Conservation (phyloP, 129 eudicot species). For the Helianthus tuberosus region DNA sequence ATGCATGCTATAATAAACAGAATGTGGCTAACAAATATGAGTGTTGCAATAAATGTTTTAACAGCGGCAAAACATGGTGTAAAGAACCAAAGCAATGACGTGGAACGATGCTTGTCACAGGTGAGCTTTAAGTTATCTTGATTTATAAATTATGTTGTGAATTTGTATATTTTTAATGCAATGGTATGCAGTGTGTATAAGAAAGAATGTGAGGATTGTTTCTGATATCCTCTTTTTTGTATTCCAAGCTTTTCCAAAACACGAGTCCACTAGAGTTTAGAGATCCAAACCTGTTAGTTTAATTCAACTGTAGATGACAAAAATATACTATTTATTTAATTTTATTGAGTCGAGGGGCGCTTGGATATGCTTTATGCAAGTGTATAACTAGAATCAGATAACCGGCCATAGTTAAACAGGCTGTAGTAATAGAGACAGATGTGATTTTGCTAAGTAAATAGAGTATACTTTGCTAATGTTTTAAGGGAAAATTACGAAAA, state of each 20-base stretch:
- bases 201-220: constrained; percentile 78
- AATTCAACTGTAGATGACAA: too few relatives aligned
- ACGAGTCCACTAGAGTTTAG: too few relatives aligned
- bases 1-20: constrained; percentile 32
- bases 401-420: too few relatives aligned
- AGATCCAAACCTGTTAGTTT: too few relatives aligned
- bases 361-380: too few relatives aligned
- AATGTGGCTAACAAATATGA: constrained; percentile 38
- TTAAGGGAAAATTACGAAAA: too few relatives aligned
- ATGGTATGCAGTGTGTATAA: constrained; percentile 65
- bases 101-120: constrained; percentile 79
- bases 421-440: neutral
- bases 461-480: too few relatives aligned
- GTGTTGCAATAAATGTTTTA: constrained; percentile 7
- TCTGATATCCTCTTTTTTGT: constrained; percentile 10
- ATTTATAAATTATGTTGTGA: neutral
- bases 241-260: neutral
- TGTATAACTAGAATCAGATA: too few relatives aligned
- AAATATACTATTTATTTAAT: too few relatives aligned
- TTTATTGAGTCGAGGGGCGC: too few relatives aligned
- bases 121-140: constrained; percentile 35
- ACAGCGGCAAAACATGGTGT: constrained; percentile 69
- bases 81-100: constrained; percentile 59
- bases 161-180: constrained; percentile 27
- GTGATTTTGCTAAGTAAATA: neutral